A percentile compares a stretch with the other conserved stretches of the same genome.
These are phyloP conservation scores for Rhizopogon salebrosus DNA, from an alignment of 768 basidiomycete genomes.

Conservation along the genomic window DNA sequence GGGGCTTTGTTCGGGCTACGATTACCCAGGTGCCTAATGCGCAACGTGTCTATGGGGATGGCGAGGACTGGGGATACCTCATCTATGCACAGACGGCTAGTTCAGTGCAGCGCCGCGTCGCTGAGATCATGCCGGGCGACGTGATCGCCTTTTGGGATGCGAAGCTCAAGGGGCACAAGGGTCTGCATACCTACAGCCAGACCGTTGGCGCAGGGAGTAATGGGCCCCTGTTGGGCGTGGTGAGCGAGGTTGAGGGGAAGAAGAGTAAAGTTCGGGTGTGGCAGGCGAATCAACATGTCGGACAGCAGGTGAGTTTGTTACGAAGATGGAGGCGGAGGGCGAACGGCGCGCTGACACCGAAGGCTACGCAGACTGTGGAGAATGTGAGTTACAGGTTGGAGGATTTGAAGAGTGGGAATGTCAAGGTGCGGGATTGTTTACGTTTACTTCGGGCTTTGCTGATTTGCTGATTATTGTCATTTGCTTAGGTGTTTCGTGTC, in stretches of 20 bases:
- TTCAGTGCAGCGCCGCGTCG: constrained; percentile 64
- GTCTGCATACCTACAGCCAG: constrained; percentile 68
- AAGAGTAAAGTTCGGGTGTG: constrained; percentile 82
- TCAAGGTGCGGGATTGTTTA: constrained; percentile 50
- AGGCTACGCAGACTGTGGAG: constrained; percentile 54
- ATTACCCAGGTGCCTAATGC: constrained; percentile 65
- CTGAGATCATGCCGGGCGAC: constrained; percentile 86
- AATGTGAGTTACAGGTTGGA: constrained; percentile 83
- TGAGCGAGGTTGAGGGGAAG: constrained; percentile 80
- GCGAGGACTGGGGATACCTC: constrained; percentile 58
- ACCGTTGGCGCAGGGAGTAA: constrained; percentile 43
- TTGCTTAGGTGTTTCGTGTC: constrained; percentile 33
- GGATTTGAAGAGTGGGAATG: constrained; percentile 79
- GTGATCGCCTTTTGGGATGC: constrained; percentile 72
- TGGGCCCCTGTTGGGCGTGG: constrained; percentile 61
- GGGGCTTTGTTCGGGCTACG: constrained; percentile 70
- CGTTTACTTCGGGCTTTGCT: neutral
- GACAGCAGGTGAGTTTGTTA: constrained; percentile 60
- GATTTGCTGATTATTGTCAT: constrained; percentile 6
- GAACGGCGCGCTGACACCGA: constrained; percentile 31
- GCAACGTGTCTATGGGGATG: constrained; percentile 28
- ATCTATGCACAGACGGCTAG: constrained; percentile 67
- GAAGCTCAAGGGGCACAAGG: constrained; percentile 76
- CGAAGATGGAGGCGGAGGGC: constrained; percentile 22
- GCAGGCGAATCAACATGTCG: constrained; percentile 84